phyloP scores from a whole-genome alignment of 306 rosid species.

The Clitoria ternatea region DNA sequence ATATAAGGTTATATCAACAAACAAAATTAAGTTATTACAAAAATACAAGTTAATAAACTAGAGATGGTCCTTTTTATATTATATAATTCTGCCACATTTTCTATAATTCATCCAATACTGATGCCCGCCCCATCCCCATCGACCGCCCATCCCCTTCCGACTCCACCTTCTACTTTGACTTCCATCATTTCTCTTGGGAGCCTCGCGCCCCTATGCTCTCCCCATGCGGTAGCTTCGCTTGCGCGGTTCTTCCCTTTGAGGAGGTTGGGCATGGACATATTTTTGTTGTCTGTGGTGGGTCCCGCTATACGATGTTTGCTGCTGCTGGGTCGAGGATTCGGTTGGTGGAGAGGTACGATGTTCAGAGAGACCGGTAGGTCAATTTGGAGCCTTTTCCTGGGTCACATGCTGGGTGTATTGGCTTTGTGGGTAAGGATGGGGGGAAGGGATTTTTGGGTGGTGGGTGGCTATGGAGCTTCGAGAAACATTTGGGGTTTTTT shows the following conservation, averaged over 20 bases:
- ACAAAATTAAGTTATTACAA: too few species aligned
- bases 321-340: conserved; percentile 74
- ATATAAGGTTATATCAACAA: too few species aligned
- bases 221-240: conserved; percentile 87
- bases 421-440: conserved; percentile 58
- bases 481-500: conserved; percentile 73
- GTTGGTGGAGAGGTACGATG: conserved; percentile 66
- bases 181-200: conserved; percentile 49
- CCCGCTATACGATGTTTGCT: conserved; percentile 58
- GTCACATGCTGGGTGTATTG: conserved; percentile 79
- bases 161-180: conserved; percentile 49
- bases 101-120: too few species aligned
- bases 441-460: conserved; percentile 71
- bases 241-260: too few species aligned
- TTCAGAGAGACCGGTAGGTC: conserved; percentile 57
- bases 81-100: too few species aligned
- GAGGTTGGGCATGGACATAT: conserved; percentile 30
- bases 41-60: too few species aligned
- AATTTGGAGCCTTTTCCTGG: conserved; percentile 63
- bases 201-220: conserved; percentile 59
- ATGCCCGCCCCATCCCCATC: conserved; percentile 85
- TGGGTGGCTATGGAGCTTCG: conserved; percentile 81
- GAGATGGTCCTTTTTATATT: too few species aligned
- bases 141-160: conserved; percentile 67
- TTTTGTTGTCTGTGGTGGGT: conserved; percentile 84